Evolutionary conservation across 306 rosid species (phyloP), one percentile per base, ranked within the genome.

Genomic region (Quercus rubra): DNA sequence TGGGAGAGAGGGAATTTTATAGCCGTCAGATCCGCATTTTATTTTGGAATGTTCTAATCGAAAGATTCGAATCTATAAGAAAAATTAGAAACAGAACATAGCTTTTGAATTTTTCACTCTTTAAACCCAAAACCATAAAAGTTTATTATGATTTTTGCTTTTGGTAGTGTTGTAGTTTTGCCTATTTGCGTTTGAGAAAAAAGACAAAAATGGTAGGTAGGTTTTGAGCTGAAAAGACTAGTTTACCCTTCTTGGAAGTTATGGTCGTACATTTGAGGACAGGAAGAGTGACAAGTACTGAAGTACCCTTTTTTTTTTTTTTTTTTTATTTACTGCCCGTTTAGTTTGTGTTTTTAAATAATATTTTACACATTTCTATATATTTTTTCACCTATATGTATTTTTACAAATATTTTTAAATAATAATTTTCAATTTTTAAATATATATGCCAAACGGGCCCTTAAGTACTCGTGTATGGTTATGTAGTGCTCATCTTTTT

Each of bases 31-130:
- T 91, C 68, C 85, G 71, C 74, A 66, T 81, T 71, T 81, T 21
- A 0, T 5, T 79, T 85, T 64, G 79, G 97, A 91, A 90, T 91
- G 97, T 91, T 87, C 97, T 41, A 17, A 76, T 27, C 0, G 14
- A 19, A 73, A 91, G 88, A 93, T 93, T 85, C 97, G 98, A 87
- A 90, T 93, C 91, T 91, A 86, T 20, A 8, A 41, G 46, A 41
- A 41, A 41, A 41, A 9, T 49, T 12, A 49, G 14, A 3, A 49
- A 12, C 54, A 12, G 1, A 72, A 68, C 69, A 61, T 21, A 73
- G 18, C 21, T 58, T 70, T 21, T 71, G 55, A 35, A 49, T 80
- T 68, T 70, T 66, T 43, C 41, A 23, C 51, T 69, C 18, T 46
- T 46, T 10, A 6, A 35, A 41, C 46, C 46, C 46, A 41, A 41